phyloP scores from a whole-genome alignment of 495 filamentous ascomycete species.

The Lasiosphaeria miniovina region DNA sequence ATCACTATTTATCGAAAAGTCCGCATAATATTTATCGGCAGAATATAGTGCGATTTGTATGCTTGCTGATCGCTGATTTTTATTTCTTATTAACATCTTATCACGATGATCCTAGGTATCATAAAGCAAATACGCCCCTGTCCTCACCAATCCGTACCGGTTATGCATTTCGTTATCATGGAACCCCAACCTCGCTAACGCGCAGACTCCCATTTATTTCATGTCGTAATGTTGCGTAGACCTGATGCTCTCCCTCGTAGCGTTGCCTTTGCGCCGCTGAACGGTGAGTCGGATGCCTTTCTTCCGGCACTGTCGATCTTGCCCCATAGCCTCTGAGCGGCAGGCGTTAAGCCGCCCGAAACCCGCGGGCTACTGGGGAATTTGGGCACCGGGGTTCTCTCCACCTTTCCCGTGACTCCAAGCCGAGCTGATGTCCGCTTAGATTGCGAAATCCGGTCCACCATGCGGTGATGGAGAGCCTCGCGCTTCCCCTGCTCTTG shows the following conservation, averaged over 20 bases:
- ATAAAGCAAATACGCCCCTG: constrained; percentile 1
- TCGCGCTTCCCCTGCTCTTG: constrained; percentile 74
- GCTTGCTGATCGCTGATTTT: neutral
- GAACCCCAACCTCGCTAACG: neutral
- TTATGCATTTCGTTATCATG: neutral
- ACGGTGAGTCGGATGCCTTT: constrained; percentile 46
- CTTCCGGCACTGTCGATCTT: constrained; percentile 57
- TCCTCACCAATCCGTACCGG: neutral
- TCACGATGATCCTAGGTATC: constrained; percentile 6
- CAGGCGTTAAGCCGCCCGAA: constrained; percentile 66
- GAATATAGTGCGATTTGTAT: no score
- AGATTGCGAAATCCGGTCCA: constrained; percentile 74
- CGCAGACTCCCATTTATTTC: neutral
- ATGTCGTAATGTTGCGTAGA: constrained; percentile 22
- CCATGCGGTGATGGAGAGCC: constrained; percentile 83
- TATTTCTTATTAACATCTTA: neutral
- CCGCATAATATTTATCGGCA: no score
- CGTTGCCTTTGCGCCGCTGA: constrained; percentile 36
- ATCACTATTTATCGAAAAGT: no score
- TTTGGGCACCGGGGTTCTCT: constrained; percentile 61
- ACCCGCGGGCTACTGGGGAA: constrained; percentile 74
- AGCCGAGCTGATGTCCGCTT: constrained; percentile 54
- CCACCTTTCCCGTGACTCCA: constrained; percentile 54
- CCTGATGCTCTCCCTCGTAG: constrained; percentile 23
- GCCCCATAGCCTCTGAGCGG: constrained; percentile 72